These are phyloP conservation scores for Schwanniomyces yamadae DNA, from an alignment of 805 yeast species.

Conservation along the genomic window DNA sequence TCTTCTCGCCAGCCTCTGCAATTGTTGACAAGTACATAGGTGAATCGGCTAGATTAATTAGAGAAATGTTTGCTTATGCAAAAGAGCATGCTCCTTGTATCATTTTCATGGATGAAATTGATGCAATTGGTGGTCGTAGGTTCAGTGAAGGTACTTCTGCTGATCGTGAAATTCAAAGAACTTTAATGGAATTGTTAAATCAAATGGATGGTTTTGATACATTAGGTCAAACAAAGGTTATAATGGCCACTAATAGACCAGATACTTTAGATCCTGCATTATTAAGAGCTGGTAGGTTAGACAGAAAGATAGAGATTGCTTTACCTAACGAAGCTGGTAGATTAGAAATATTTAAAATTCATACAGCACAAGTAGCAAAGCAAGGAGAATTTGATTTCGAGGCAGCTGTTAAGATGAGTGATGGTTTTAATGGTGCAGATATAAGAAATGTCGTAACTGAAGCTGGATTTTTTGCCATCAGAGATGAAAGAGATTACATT, in stretches of 20 bases:
- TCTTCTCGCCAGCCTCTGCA: slow-evolving; percentile 97
- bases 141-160: slow-evolving; percentile 98
- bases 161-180: slow-evolving; percentile 97
- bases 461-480: slow-evolving; percentile 96
- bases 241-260: slow-evolving; percentile 99
- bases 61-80: slow-evolving; percentile 98
- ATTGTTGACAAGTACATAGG: slow-evolving; percentile 98
- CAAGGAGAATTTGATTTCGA: slow-evolving; percentile 97
- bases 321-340: slow-evolving; percentile 96
- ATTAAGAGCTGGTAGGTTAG: slow-evolving; percentile 95
- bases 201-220: slow-evolving; percentile 99
- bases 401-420: slow-evolving; percentile 97
- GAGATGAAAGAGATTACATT: slow-evolving; percentile 96
- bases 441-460: slow-evolving; percentile 96
- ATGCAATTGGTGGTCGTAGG: slow-evolving; percentile 98
- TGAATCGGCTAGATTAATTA: slow-evolving; percentile 91
- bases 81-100: slow-evolving; percentile 98
- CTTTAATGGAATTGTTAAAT: slow-evolving; percentile 92
- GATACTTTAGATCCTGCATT: slow-evolving; percentile 97
- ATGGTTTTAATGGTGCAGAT: slow-evolving; percentile 98
- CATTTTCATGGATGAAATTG: slow-evolving; percentile 97
- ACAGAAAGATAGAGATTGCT: slow-evolving; percentile 92
- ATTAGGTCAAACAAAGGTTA: slow-evolving; percentile 93
- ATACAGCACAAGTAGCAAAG: slow-evolving; percentile 78
- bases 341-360: slow-evolving; percentile 90